phyloP scores from a whole-genome alignment of 1,284 basidiomycete species.

The Irpex rosettiformis region DNA sequence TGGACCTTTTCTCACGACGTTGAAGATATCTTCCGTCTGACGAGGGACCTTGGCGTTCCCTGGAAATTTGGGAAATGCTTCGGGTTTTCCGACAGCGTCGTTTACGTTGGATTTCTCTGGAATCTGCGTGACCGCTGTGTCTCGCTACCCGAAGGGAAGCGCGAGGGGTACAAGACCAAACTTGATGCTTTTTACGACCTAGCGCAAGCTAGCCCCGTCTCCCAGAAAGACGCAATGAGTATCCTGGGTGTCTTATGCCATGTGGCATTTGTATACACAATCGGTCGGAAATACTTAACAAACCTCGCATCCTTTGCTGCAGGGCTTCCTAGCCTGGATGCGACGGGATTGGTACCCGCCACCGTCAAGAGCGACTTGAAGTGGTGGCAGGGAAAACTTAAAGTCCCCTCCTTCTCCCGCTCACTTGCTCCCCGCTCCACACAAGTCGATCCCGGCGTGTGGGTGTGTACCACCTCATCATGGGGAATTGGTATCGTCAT shows the following conservation, averaged over 20 bases:
- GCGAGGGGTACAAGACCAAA: neutral
- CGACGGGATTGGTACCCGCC: no score
- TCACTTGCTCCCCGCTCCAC: constrained; percentile 16
- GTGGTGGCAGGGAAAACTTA: constrained; percentile 31
- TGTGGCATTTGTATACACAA: no score
- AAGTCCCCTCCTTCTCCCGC: no score
- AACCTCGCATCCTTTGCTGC: no score
- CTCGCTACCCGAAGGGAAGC: constrained; percentile 6
- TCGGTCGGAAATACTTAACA: no score
- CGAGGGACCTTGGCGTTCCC: constrained; percentile 18
- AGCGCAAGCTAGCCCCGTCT: constrained; percentile 18
- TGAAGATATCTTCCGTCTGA: constrained; percentile 18
- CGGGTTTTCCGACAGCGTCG: constrained; percentile 7
- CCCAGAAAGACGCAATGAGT: constrained; percentile 20
- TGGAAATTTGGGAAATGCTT: constrained; percentile 19
- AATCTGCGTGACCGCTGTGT: constrained; percentile 6
- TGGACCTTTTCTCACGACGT: constrained; percentile 15
- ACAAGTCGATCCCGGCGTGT: constrained; percentile 21
- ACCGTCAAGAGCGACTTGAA: constrained; percentile 25
- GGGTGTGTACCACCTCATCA: constrained; percentile 32
- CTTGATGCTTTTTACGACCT: constrained; percentile 11
- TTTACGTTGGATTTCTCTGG: constrained; percentile 19
- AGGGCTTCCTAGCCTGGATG: no score
- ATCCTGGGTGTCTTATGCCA: no score
- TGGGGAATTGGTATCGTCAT: constrained; percentile 36